A percentile compares a stretch with the other conserved stretches of the same genome.
Evolutionary conservation across 179 eudicot species (phyloP).

Genomic region (Drosera spatulata): DNA sequence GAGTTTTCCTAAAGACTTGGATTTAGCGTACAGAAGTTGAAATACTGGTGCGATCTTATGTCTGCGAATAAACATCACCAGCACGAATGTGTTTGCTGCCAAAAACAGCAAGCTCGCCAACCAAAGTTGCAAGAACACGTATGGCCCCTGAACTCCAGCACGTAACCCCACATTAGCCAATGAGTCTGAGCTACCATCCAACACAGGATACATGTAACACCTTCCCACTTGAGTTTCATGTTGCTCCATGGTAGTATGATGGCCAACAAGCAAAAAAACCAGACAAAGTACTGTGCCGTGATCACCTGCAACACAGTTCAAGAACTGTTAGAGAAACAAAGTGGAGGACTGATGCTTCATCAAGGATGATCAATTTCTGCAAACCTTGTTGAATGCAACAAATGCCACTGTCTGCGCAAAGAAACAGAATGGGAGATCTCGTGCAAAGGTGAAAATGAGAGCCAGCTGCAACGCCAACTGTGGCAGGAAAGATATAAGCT

Average conservation of each 20-base stretch:
- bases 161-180: constrained; percentile 91
- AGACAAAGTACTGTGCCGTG: constrained; percentile 94
- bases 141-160: constrained; percentile 83
- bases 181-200: constrained; percentile 92
- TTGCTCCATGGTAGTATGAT: constrained; percentile 81
- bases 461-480: constrained; percentile 78
- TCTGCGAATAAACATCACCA: constrained; percentile 32
- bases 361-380: constrained; percentile 2
- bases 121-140: constrained; percentile 80
- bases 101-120: constrained; percentile 70
- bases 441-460: constrained; percentile 51
- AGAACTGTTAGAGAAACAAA: background rate
- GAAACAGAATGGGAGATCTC: constrained; percentile 87
- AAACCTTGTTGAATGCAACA: constrained; percentile 55
- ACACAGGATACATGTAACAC: constrained; percentile 33
- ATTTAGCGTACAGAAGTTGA: background rate
- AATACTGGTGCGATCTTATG: constrained; percentile 59
- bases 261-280: constrained; percentile 90
- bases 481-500: constrained; percentile 86
- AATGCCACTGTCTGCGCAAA: constrained; percentile 82
- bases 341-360: no score
- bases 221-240: constrained; percentile 74
- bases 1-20: background rate
- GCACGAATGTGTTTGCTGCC: constrained; percentile 60
- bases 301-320: constrained; percentile 53